phyloP scores from a whole-genome alignment of 768 basidiomycete genomes.

The Albatrellus ellisii region DNA sequence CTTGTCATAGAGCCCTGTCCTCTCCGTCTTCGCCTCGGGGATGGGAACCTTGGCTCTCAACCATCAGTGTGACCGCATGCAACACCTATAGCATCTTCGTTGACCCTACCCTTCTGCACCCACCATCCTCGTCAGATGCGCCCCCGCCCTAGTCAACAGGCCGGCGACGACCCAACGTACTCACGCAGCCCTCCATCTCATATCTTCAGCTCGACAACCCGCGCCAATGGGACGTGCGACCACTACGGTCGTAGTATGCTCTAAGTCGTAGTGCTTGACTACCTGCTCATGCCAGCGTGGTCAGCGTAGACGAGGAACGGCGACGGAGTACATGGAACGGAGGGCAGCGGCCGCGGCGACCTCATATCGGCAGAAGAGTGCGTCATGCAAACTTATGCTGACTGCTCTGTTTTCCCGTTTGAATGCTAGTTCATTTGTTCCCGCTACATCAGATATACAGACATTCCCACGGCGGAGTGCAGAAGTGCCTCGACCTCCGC shows the following conservation, averaged over 20 bases:
- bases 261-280: not conserved
- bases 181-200: conserved; percentile 42
- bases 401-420: not conserved
- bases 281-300: not conserved
- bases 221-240: conserved; percentile 6
- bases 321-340: conserved; percentile 13
- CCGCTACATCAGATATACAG: conserved; percentile 44
- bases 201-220: conserved; percentile 26
- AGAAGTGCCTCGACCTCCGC: conserved; percentile 75
- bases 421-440: not conserved
- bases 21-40: too few species aligned
- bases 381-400: conserved; percentile 17
- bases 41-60: too few species aligned
- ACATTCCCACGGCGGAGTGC: conserved; percentile 73
- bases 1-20: not conserved
- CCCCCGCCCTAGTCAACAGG: conserved; percentile 17
- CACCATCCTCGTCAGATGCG: conserved; percentile 11
- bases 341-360: conserved; percentile 22
- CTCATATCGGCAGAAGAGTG: conserved; percentile 64
- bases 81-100: conserved; percentile 14
- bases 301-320: not conserved
- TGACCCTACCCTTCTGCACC: conserved; percentile 14
- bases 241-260: not conserved
- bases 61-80: not conserved
- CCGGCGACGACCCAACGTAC: conserved; percentile 15